Base-by-base conservation (phyloP, 441 rosid genomes). In the Erysimum pusillum region DNA sequence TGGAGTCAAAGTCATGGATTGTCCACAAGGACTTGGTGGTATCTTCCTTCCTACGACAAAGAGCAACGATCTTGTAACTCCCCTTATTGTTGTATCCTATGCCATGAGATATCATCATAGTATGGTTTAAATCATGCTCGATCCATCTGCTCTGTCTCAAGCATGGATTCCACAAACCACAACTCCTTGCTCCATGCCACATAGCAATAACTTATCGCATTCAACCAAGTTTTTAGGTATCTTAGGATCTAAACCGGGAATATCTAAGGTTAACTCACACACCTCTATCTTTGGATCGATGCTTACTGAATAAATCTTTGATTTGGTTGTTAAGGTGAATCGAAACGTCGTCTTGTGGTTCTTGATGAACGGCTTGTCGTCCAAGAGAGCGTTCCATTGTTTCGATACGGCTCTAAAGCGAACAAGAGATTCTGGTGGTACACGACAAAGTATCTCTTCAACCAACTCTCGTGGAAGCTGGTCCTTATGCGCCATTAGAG, bases 391-490 rank as follows among this genome's bases (percentile, higher is more conserved):
- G 9, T 54, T 54, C 38, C 60, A 54, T 54, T 54, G 18, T 54
- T 25, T 54, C 0, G 60, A 28, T 28, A 54, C 60, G 38, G 13
- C 14, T 31, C 9, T 54, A 0, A 28, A 54, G 17, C 36, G n/a
- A 17, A 15, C 25, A 34, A 58, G 63, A 58, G 41, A 4, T 15
- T 17, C 9, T 8, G 25, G 63, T 28, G 20, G 9, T 1, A 58
- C 63, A 58, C 63, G 63, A 4, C 42, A 58, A 17, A 34, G 63
- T 58, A 58, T 58, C 42, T 58, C 63, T 58, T 34, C 63, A 8
- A n/a, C 34, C 42, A 58, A 14, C 12, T 34, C 63, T 25, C 5
- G 9, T n/a, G 63, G 63, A 58, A 58, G 17, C 20, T 34, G 15
- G 13, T 58, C 42, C 13, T 58, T 7, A 9, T 32, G 11, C 63